Conservation (phyloP, 140 eudicot genomes). For the Anethum foeniculum region DNA sequence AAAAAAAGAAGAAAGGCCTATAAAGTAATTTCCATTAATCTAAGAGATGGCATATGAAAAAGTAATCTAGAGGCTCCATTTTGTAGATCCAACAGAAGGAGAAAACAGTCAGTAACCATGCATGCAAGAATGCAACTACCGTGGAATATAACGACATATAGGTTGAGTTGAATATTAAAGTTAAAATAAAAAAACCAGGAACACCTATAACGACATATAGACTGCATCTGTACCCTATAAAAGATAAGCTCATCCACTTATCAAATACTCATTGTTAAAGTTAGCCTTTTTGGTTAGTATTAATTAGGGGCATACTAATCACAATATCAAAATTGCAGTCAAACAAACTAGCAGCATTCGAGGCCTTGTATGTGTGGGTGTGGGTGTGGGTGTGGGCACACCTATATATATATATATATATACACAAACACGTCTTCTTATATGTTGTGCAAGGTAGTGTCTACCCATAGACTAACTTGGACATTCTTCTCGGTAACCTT, state of each 20-base stretch:
- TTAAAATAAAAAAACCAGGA: background rate
- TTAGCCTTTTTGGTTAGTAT: background rate
- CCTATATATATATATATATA: background rate
- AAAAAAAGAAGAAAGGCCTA: background rate
- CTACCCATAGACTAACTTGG: background rate
- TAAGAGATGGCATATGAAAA: background rate
- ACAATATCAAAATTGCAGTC: background rate
- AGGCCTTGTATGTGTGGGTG: background rate
- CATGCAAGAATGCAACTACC: background rate
- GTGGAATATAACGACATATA: background rate
- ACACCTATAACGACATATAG: background rate
- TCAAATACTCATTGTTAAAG: background rate
- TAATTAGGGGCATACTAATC: background rate
- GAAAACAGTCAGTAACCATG: background rate
- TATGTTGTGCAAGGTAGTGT: background rate
- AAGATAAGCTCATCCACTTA: conserved; percentile 2
- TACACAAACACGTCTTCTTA: background rate
- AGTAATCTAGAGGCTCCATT: background rate
- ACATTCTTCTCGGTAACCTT: background rate
- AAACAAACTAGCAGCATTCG: background rate
- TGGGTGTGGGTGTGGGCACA: background rate
- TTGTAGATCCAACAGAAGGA: background rate
- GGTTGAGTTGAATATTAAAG: background rate
- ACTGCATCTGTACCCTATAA: background rate
- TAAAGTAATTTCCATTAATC: background rate